phyloP scores from a whole-genome alignment of 2,329 filamentous ascomycete species.

The Epichloe typhina region DNA sequence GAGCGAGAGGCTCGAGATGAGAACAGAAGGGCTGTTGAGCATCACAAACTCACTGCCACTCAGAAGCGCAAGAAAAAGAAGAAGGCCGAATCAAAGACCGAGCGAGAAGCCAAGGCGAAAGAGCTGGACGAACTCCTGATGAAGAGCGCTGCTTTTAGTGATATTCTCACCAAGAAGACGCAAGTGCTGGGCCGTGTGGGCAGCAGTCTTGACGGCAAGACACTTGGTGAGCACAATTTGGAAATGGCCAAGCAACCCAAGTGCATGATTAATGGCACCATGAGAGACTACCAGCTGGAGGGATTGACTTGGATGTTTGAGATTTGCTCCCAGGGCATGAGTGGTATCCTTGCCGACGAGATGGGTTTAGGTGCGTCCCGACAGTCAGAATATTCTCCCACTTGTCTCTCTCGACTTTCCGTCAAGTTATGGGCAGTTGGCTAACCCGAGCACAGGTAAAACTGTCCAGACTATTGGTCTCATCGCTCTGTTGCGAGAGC shows the following conservation, averaged over 20 bases:
- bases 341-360: slow-evolving; percentile 83
- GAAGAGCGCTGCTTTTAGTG: slow-evolving; percentile 47
- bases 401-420: neutral
- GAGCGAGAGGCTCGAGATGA: slow-evolving; percentile 22
- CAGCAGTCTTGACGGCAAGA: slow-evolving; percentile 44
- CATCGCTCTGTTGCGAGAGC: slow-evolving; percentile 75
- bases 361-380: slow-evolving; percentile 59
- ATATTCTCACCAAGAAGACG: slow-evolving; percentile 51
- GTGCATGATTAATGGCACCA: slow-evolving; percentile 72
- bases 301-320: slow-evolving; percentile 94
- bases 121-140: slow-evolving; percentile 46
- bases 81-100: slow-evolving; percentile 37
- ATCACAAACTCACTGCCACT: slow-evolving; percentile 22
- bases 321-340: slow-evolving; percentile 65
- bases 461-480: slow-evolving; percentile 84
- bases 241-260: slow-evolving; percentile 76
- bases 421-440: neutral
- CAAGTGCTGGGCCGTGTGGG: slow-evolving; percentile 49
- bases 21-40: slow-evolving; percentile 37
- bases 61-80: slow-evolving; percentile 33
- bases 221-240: slow-evolving; percentile 51
- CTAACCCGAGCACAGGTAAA: slow-evolving; percentile 47
- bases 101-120: slow-evolving; percentile 43
- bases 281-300: slow-evolving; percentile 90
- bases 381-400: neutral